Base-by-base conservation (phyloP, 2,329 filamentous ascomycete species). In the Cordyceps militaris region DNA sequence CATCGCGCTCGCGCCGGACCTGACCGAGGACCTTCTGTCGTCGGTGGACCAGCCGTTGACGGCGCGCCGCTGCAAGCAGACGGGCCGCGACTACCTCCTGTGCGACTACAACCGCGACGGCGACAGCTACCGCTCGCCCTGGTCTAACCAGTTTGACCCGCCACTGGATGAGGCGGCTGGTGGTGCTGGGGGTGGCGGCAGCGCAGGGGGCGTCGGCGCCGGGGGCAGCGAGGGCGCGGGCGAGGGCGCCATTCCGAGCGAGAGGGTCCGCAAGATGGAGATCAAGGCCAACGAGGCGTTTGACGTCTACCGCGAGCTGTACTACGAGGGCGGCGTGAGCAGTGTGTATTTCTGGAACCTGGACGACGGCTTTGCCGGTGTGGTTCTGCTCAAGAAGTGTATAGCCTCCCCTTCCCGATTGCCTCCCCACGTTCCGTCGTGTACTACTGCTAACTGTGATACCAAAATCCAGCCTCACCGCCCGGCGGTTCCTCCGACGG, bases 31-130 rank as follows among this genome's bases (percentile, higher is more conserved):
- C 72, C 90, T 99, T 44, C 90, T 99, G 63, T 94, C 93, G 64
- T 96, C 93, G 24, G 94, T 99, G 66, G 94, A 99, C 75, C 93
- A 97, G 73, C 94, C 94, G 24, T 86, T 99, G 58, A 86, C 88
- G 60, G 83, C 95, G 62, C 86, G 88, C 66, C 88, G 89, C 64
- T 97, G 94, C 80, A 84, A 85, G 66, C 89, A 92, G 74, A 88
- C 90, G 32, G 91, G 91, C 66, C 89, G 93, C 65, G 94, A 97
- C 76, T 99, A 96, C 78, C 85, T 99, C 53, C 88, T 97, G 68
- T 99, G 94, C 80, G 94, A 99, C 82, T 99, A 99, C 82, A 99
- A 99, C 81, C 92, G 94, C 63, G 94, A 99, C 75, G 94, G 94
- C 62, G 93, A 97, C 77, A 95, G 89, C 75, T 96, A 96, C 82